A percentile compares a stretch with the other conserved stretches of the same genome.
Evolutionary conservation across 495 filamentous ascomycete species (phyloP).

Genomic region (Tuber aestivum): DNA sequence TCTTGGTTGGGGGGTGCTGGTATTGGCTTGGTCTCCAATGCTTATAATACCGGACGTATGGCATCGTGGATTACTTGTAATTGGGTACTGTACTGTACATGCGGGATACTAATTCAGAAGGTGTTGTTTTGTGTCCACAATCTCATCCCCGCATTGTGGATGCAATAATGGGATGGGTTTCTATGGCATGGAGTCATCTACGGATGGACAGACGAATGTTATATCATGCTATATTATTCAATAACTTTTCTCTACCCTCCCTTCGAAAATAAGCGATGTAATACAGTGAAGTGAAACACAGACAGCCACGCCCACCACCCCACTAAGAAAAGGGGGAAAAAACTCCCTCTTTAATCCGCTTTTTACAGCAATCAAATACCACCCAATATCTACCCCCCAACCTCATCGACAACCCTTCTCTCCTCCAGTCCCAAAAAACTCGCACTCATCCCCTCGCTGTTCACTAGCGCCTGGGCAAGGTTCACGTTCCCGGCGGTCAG

Average conservation of each 20-base stretch:
- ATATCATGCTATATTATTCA: neutral
- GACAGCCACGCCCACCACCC: neutral
- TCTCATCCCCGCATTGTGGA: neutral
- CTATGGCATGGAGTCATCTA: neutral
- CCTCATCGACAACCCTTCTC: constrained; percentile 44
- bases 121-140: neutral
- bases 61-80: neutral
- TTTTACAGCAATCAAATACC: neutral
- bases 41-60: no score
- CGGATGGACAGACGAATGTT: neutral
- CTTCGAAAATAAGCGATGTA: neutral
- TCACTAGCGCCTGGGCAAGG: constrained; percentile 67
- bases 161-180: neutral
- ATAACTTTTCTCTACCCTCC: neutral
- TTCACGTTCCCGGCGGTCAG: constrained; percentile 73
- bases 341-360: neutral
- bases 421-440: constrained; percentile 61
- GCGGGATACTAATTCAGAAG: neutral
- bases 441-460: constrained; percentile 51
- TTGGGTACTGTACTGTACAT: neutral
- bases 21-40: no score
- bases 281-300: neutral
- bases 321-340: neutral
- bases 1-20: neutral
- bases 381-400: constrained; percentile 19